Conservation (phyloP, 108 stramenopile genomes). For the Licmophora abbreviata region DNA sequence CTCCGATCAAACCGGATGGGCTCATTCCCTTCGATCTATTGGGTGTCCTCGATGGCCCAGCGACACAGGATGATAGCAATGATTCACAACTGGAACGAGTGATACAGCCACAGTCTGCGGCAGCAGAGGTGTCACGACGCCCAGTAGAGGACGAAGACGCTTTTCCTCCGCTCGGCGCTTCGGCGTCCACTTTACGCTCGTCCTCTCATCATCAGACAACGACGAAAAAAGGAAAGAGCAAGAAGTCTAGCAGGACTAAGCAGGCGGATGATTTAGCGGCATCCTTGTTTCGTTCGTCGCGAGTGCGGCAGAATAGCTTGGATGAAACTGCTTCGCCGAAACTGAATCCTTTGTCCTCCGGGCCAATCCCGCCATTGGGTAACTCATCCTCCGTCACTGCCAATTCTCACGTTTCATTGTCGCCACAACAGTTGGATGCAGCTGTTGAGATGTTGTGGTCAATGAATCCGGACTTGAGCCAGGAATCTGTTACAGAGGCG, state of each 20-base stretch:
- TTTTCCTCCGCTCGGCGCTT: conserved; percentile 36
- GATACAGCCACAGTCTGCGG: too few relatives aligned
- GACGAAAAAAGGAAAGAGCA: conserved; percentile 16
- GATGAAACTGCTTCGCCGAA: too few relatives aligned
- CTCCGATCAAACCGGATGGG: conserved; percentile 27
- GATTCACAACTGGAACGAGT: too few relatives aligned
- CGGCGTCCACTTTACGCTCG: neutral
- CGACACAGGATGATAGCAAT: conserved; percentile 7
- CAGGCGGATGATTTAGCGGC: conserved; percentile 29
- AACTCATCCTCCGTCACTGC: conserved; percentile 1
- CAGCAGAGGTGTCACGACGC: too few relatives aligned
- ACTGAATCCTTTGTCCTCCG: too few relatives aligned
- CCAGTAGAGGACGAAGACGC: too few relatives aligned
- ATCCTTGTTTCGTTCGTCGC: conserved; percentile 26
- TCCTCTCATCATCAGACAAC: conserved; percentile 7
- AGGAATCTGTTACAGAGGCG: conserved; percentile 48
- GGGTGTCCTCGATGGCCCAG: conserved; percentile 39
- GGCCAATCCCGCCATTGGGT: neutral
- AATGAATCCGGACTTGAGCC: conserved; percentile 47
- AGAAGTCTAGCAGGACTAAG: conserved; percentile 9
- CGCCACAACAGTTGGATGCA: conserved; percentile 34
- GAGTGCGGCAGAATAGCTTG: conserved; percentile 38
- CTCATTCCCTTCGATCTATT: conserved; percentile 48
- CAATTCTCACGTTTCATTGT: conserved; percentile 13
- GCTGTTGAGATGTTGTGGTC: conserved; percentile 55